Conservation (phyloP, 495 filamentous ascomycete genomes). For the Tuber borchii region DNA sequence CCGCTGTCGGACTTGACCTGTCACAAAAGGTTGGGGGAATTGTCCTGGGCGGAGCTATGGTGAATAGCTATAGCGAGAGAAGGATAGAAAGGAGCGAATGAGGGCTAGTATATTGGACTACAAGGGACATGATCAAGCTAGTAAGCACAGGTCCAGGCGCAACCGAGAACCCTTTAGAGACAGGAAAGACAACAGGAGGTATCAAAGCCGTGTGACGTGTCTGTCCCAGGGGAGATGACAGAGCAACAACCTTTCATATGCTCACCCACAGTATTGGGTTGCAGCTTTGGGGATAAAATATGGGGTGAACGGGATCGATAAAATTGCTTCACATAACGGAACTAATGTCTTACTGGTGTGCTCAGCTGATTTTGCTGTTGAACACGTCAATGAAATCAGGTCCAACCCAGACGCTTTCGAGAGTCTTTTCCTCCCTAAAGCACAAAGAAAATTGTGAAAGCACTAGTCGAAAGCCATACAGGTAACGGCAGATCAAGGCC, state of each 20-base stretch:
- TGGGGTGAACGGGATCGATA: constrained; percentile 45
- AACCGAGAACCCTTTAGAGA: constrained; percentile 21
- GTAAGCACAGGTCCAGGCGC: too few relatives aligned
- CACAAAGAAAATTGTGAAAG: constrained; percentile 64
- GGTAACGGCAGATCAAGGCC: constrained; percentile 20
- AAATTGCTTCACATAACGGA: constrained; percentile 28
- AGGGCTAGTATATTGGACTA: too few relatives aligned
- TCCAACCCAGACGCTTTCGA: constrained; percentile 64
- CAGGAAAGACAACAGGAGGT: constrained; percentile 3
- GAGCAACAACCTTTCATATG: constrained; percentile 46
- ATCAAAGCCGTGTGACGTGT: constrained; percentile 28
- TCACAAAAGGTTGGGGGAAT: too few relatives aligned
- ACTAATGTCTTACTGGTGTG: neutral
- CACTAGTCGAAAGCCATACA: constrained; percentile 59
- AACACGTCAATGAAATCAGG: constrained; percentile 60
- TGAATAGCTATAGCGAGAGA: too few relatives aligned
- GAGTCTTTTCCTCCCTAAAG: constrained; percentile 58
- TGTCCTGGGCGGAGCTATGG: too few relatives aligned
- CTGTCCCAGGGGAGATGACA: constrained; percentile 37
- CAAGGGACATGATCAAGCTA: too few relatives aligned
- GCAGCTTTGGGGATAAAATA: constrained; percentile 46
- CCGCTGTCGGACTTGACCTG: too few relatives aligned
- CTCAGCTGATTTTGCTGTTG: constrained; percentile 59
- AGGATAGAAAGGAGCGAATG: too few relatives aligned
- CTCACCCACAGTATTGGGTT: constrained; percentile 45